Conservation (phyloP, 140 eudicot species). For the Oenanthe javanica region DNA sequence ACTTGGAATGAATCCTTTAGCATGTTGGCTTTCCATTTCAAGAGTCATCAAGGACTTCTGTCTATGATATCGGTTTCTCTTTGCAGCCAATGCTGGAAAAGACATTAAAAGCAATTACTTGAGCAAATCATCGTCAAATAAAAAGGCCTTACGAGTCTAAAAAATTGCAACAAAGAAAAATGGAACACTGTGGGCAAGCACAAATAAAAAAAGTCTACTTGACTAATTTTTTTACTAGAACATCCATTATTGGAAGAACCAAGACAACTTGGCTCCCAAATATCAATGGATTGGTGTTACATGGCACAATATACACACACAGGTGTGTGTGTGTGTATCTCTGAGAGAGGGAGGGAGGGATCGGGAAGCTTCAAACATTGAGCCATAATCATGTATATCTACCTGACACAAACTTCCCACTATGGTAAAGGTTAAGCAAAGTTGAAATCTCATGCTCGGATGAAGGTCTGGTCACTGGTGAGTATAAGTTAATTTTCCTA, state of each 20-base stretch:
- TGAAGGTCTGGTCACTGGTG: neutral
- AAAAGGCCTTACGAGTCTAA: neutral
- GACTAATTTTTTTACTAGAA: too few species aligned
- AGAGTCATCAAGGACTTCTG: conserved; percentile 93
- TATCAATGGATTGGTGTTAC: neutral
- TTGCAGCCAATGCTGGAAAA: conserved; percentile 75
- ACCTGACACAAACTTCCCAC: neutral
- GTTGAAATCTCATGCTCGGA: neutral
- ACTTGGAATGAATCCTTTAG: conserved; percentile 86
- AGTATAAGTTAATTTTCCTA: too few species aligned
- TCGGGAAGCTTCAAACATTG: too few species aligned
- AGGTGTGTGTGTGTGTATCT: too few species aligned
- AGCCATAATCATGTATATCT: too few species aligned
- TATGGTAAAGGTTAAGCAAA: neutral
- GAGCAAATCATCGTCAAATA: neutral
- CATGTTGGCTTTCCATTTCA: conserved; percentile 99
- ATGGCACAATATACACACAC: neutral
- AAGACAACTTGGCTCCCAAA: neutral
- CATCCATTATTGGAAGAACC: too few species aligned
- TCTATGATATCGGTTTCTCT: conserved; percentile 81
- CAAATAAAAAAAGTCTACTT: neutral
- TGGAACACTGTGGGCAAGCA: neutral
- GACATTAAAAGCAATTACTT: neutral
- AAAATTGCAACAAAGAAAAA: neutral
- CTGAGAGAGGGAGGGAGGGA: too few species aligned